These are phyloP conservation scores for Mortierella hygrophila DNA, from an alignment of 192 early-diverging fungal genomes.

Conservation along the genomic window DNA sequence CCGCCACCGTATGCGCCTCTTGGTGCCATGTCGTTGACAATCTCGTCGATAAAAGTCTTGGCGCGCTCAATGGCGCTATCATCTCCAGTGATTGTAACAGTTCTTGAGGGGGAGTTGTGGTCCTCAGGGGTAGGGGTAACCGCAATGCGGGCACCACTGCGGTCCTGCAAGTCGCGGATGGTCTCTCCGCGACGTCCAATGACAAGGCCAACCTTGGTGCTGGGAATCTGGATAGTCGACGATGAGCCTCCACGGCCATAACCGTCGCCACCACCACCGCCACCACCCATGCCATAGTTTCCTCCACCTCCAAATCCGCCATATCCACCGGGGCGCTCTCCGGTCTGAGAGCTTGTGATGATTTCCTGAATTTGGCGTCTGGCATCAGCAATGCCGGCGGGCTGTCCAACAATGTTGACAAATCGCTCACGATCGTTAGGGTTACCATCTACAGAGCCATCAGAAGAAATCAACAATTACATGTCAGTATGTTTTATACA, in stretches of 20 bases:
- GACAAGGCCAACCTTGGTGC: conserved; percentile 82
- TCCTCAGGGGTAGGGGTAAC: conserved; percentile 67
- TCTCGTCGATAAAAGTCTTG: conserved; percentile 80
- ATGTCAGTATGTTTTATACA: background rate
- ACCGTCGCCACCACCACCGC: conserved; percentile 34
- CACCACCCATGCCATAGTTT: conserved; percentile 29
- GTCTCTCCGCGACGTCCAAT: conserved; percentile 86
- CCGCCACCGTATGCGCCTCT: conserved; percentile 30
- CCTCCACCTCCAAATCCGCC: conserved; percentile 30
- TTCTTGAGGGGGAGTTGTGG: conserved; percentile 60
- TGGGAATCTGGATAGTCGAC: conserved; percentile 71
- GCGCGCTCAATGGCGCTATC: conserved; percentile 77
- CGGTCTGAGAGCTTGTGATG: conserved; percentile 54
- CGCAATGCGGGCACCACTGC: conserved; percentile 77
- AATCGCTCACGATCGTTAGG: conserved; percentile 62
- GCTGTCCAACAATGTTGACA: conserved; percentile 63
- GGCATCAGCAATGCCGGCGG: conserved; percentile 61
- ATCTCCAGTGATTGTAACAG: conserved; percentile 78
- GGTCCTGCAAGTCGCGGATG: conserved; percentile 77
- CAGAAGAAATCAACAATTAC: background rate
- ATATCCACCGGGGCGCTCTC: conserved; percentile 35
- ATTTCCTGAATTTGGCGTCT: conserved; percentile 68
- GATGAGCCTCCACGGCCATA: conserved; percentile 51
- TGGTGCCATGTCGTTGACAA: conserved; percentile 64
- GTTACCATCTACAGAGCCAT: conserved; percentile 47